Base-by-base conservation (phyloP, 2,329 filamentous ascomycete genomes). In the Sphaceloma murrayae region DNA sequence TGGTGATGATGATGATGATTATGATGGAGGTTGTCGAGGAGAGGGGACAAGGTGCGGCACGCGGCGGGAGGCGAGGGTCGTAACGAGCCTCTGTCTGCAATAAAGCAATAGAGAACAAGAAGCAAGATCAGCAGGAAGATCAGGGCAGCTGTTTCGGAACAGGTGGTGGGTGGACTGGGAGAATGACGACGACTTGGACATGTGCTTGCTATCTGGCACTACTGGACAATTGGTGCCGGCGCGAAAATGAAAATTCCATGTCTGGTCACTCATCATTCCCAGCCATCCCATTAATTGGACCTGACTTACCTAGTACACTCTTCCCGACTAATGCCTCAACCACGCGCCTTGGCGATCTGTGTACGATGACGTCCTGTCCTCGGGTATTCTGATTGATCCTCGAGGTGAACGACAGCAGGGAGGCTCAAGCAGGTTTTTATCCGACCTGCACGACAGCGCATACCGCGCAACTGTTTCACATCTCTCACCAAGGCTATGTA, bases 51-150 rank as follows among this genome's bases (percentile, higher is more conserved):
- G 36, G 24, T 40, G 36, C 36, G 36, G 36, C 36, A 40, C 36
- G 36, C 22, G 36, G 36, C 36, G 36, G 36, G 36, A 40, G 22
- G 36, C 36, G 36, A 29, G n/a, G 36, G 30, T 40, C 36, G 17
- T 40, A 26, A 29, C 22, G 27, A 22, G 22, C 19, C 18, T 40
- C 19, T 16, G 36, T 26, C 22, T 11, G 24, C 22, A 26, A 16
- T 40, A 16, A 21, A 11, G 36, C 36, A 18, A 22, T 14, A n/a
- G 29, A 40, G 24, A 22, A 26, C 36, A 29, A 40, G 36, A 40
- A 40, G 36, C 36, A 40, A 40, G 36, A 40, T 40, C 36, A 24
- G 36, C 36, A 40, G 36, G 36, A 40, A 24, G 36, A 40, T 40
- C 36, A 40, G 36, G 24, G 22, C 36, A 40, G 21, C 13, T 40